Evolutionary conservation across 2,329 filamentous ascomycete genomes (phyloP).

Genomic region (Fusarium humuli): DNA sequence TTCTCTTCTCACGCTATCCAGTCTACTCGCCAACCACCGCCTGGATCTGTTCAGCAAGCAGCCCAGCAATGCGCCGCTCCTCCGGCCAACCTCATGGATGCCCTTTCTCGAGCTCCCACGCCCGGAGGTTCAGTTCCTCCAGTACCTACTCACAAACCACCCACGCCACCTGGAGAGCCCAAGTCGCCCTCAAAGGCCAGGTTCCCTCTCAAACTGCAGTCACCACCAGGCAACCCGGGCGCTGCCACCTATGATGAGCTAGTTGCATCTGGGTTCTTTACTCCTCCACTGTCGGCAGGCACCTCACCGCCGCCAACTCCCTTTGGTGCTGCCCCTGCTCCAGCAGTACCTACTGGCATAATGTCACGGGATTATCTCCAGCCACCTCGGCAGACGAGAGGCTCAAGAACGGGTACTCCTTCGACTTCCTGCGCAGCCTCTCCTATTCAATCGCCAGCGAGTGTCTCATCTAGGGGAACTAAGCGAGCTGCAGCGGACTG

Average conservation of each 20-base stretch:
- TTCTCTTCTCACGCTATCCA: conserved; percentile 69
- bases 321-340: conserved; percentile 36
- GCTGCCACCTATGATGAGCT: conserved; percentile 44
- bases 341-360: conserved; percentile 30
- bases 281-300: conserved; percentile 38
- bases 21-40: conserved; percentile 62
- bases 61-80: conserved; percentile 12
- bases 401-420: conserved; percentile 41
- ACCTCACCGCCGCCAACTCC: conserved; percentile 28
- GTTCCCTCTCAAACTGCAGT: conserved; percentile 19
- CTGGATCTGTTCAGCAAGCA: conserved; percentile 23
- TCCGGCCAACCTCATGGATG: conserved; percentile 15
- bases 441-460: conserved; percentile 50
- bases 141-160: conserved; percentile 8
- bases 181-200: conserved; percentile 32
- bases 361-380: conserved; percentile 34
- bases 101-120: conserved; percentile 31
- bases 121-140: conserved; percentile 23
- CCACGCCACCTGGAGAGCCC: conserved; percentile 18
- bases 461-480: conserved; percentile 59
- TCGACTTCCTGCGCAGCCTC: conserved; percentile 34
- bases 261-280: conserved; percentile 45
- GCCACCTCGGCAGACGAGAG: conserved; percentile 46
- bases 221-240: conserved; percentile 20
- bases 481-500: conserved; percentile 60